These are phyloP conservation scores for Daedaleopsis sinensis DNA, from an alignment of 768 basidiomycete genomes.

Conservation along the genomic window DNA sequence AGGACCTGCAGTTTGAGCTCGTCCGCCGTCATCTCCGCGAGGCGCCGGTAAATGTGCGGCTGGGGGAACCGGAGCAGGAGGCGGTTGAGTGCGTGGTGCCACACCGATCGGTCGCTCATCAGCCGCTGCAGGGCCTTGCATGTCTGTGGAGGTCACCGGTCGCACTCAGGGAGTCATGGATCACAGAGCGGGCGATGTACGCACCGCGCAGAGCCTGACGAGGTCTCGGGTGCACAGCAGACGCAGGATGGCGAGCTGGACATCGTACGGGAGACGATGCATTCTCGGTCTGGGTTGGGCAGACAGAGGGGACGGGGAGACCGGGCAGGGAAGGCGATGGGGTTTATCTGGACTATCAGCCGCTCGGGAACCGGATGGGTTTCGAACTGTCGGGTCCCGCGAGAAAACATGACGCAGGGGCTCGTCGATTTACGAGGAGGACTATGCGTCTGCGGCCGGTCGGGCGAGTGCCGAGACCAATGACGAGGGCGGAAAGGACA, in stretches of 20 bases:
- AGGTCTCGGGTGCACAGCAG: constrained; percentile 9
- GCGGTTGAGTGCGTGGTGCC: constrained; percentile 15
- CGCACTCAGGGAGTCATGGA: background rate
- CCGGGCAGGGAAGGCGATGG: constrained; percentile 1
- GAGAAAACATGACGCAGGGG: constrained; percentile 16
- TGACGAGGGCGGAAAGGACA: constrained; percentile 10
- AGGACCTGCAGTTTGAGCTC: constrained; percentile 11
- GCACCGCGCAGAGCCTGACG: constrained; percentile 16
- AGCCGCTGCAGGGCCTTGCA: constrained; percentile 12
- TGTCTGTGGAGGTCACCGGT: constrained; percentile 5
- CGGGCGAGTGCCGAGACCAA: constrained; percentile 16
- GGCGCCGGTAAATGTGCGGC: constrained; percentile 9
- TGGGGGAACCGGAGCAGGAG: constrained; percentile 14
- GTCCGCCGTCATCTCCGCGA: constrained; percentile 1
- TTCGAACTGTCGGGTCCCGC: constrained; percentile 4
- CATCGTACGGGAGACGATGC: constrained; percentile 17
- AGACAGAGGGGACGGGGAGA: constrained; percentile 5
- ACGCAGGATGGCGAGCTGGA: constrained; percentile 8
- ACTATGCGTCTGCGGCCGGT: background rate
- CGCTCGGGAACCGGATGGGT: constrained; percentile 3
- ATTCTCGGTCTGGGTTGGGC: background rate
- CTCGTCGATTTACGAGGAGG: background rate
- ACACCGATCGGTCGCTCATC: constrained; percentile 15
- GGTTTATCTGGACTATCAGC: constrained; percentile 20
- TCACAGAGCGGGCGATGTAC: background rate